These are phyloP conservation scores for Penicillium aurantiogriseum DNA, from an alignment of 2,329 filamentous ascomycete genomes.

Conservation along the genomic window DNA sequence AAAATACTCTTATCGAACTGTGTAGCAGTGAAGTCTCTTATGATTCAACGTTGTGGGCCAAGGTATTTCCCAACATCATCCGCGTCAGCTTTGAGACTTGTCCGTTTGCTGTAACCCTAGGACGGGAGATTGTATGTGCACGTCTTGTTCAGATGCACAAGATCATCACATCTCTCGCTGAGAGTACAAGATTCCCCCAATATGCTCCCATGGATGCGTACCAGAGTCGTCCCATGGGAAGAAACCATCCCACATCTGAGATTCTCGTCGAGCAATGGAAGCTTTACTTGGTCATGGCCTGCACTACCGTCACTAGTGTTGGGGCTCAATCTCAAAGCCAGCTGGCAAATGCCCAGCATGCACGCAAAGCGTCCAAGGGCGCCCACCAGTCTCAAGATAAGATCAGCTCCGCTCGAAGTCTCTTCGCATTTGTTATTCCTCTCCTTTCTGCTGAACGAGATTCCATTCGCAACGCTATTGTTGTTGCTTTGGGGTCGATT, in stretches of 20 bases:
- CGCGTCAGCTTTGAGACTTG: constrained; percentile 87
- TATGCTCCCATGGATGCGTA: constrained; percentile 37
- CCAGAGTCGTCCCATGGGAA: constrained; percentile 42
- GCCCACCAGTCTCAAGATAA: constrained; percentile 67
- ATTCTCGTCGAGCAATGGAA: constrained; percentile 97
- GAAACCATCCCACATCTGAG: constrained; percentile 70
- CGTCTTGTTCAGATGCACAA: constrained; percentile 91
- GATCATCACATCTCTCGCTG: constrained; percentile 73
- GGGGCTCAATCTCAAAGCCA: constrained; percentile 63
- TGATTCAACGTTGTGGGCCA: constrained; percentile 94
- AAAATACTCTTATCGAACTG: constrained; percentile 85
- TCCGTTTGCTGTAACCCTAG: constrained; percentile 84
- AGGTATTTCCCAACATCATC: constrained; percentile 94
- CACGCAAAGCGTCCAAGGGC: constrained; percentile 73
- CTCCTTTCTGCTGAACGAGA: constrained; percentile 76
- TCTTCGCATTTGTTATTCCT: constrained; percentile 90
- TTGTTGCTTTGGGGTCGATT: constrained; percentile 88
- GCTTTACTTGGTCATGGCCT: constrained; percentile 93
- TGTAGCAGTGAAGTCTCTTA: constrained; percentile 95
- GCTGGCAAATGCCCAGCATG: constrained; percentile 67
- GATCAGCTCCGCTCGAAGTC: constrained; percentile 79
- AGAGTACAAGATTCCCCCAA: constrained; percentile 60
- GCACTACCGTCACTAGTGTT: constrained; percentile 85
- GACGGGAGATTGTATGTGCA: constrained; percentile 88
- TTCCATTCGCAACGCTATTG: constrained; percentile 84